Base-by-base conservation (phyloP, 2,329 filamentous ascomycete species). In the Neofusicoccum parvum region DNA sequence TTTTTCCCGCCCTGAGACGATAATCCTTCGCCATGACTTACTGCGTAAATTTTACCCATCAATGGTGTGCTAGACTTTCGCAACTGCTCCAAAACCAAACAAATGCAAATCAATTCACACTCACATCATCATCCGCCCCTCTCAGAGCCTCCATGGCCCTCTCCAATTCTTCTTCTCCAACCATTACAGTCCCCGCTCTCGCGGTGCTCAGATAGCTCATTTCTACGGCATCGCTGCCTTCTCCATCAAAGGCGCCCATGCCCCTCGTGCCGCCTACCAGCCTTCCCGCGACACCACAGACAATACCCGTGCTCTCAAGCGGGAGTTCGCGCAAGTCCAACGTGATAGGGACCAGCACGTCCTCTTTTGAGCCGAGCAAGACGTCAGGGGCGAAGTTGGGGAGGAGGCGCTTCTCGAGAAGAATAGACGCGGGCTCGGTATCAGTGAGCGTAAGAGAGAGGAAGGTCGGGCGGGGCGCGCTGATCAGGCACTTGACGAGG, bases 171-270 rank as follows among this genome's bases (percentile, higher is more conserved):
- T 90, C 87, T 68, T 90, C 86, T 3, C 88, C 87, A 45, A 98
- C 86, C 73, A 98, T 93, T 10, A 98, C 94, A 5, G 92, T 94
- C 1, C 94, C 94, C 0, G 94, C 92, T 48, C 90, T 86, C 4
- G 92, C 93, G 0, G 94, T 98, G 67, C 91, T 95, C 68, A 98
- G 81, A 76, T 97, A 98, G 66, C 90, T 94, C 79, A 98, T 88
- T 75, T 97, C 93, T 0, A 92, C 87, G 4, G 70, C 72, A 20
- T 65, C 63, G 53, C 51, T 11, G 49, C 62, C 83, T 62, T 68
- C 74, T 54, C 72, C 72, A 17, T 69, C 75, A 67, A 81, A 80
- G 39, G 76, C 75, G 70, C 80, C 80, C 64, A 83, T 76, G 27
- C 66, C 62, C 34, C 72, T 59, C 45, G 92, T 89, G 51, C 91